Conservation (phyloP, 108 stramenopile species). For the Skeletonema menzelii region DNA sequence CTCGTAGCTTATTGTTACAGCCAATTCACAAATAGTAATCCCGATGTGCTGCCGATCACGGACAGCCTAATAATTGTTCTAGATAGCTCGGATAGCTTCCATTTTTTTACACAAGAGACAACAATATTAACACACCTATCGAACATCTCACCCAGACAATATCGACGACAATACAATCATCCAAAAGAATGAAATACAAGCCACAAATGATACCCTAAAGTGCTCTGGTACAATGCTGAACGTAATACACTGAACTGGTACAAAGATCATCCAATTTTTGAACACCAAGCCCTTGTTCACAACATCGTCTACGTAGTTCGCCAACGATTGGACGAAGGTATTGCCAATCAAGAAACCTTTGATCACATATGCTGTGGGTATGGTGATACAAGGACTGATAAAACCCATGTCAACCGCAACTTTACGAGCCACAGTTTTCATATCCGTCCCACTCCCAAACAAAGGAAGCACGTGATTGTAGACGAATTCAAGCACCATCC, state of each 20-base stretch:
- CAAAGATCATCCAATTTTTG: constrained; percentile 42
- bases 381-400: constrained; percentile 44
- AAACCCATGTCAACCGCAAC: constrained; percentile 51
- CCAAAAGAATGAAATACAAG: constrained; percentile 43
- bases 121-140: background rate
- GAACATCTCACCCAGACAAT: background rate
- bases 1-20: background rate
- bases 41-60: no score
- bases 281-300: constrained; percentile 17
- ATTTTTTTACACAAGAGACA: background rate
- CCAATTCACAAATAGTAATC: background rate
- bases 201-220: constrained; percentile 42
- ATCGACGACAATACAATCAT: constrained; percentile 25
- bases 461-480: constrained; percentile 47
- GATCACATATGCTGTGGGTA: constrained; percentile 55
- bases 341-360: constrained; percentile 23
- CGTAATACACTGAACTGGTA: constrained; percentile 27
- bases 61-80: background rate
- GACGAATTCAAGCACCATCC: constrained; percentile 46
- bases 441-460: constrained; percentile 29
- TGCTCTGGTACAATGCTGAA: constrained; percentile 40
- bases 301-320: constrained; percentile 28
- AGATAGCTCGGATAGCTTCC: background rate
- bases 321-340: constrained; percentile 8
- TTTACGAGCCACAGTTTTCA: constrained; percentile 21